Percentiles rank a stretch among this genome's conserved stretches.
These are phyloP conservation scores for Suhomyces terraborum DNA, from an alignment of 1,139 yeast species.

Conservation along the genomic window DNA sequence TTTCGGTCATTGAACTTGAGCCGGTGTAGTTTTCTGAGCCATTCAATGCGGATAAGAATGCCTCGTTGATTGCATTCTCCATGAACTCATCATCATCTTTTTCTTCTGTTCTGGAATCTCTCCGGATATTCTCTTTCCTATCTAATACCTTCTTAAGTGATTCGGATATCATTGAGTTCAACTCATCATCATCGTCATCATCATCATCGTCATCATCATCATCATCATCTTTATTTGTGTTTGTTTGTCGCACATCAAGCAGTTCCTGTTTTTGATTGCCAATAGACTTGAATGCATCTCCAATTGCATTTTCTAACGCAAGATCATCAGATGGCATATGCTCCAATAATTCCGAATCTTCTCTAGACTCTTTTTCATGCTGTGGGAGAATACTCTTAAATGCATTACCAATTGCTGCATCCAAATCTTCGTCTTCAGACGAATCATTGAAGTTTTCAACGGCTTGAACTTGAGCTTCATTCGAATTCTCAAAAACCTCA, in stretches of 20 bases:
- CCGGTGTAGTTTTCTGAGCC: constrained; percentile 5
- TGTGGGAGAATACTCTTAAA: constrained; percentile 18
- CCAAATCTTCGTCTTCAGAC: constrained; percentile 24
- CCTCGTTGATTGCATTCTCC: constrained; percentile 37
- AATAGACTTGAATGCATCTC: constrained; percentile 23
- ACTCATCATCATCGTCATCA: constrained; percentile 18
- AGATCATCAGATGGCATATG: constrained; percentile 18
- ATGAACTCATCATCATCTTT: constrained; percentile 21
- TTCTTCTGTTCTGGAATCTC: neutral
- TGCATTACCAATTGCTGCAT: constrained; percentile 36
- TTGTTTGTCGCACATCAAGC: neutral
- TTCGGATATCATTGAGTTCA: constrained; percentile 21
- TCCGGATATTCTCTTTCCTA: neutral
- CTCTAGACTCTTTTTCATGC: neutral
- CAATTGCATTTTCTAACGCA: constrained; percentile 31
- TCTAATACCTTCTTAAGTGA: constrained; percentile 20
- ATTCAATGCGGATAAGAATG: constrained; percentile 33
- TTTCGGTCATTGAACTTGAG: neutral
- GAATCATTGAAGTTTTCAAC: neutral
- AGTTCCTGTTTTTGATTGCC: neutral
- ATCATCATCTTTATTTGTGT: neutral
- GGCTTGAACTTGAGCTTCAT: no score
- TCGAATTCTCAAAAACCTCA: constrained; percentile 2
- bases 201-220: neutral
- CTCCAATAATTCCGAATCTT: neutral